phyloP scores from a whole-genome alignment of 495 filamentous ascomycete species.

The Apiosordaria backusii region DNA sequence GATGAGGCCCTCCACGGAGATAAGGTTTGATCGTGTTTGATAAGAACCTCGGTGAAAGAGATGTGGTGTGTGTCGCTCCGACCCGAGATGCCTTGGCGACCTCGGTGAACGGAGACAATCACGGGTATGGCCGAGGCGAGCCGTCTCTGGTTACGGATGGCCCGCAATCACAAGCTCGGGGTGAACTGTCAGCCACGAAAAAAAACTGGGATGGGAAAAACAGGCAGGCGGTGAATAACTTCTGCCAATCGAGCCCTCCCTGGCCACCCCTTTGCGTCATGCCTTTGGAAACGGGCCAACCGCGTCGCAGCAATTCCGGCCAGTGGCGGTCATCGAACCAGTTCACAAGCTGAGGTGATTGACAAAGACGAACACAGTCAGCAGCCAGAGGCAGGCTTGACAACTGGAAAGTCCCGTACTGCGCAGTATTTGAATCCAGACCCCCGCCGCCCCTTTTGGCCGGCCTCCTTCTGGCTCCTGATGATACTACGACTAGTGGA shows the following conservation, averaged over 20 bases:
- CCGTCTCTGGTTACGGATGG: neutral
- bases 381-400: neutral
- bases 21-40: neutral
- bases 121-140: constrained; percentile 18
- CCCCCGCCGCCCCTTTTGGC: neutral
- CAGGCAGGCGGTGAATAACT: constrained; percentile 24
- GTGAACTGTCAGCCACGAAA: neutral
- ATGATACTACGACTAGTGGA: constrained; percentile 8
- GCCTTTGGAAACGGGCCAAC: constrained; percentile 19
- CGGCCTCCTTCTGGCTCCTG: neutral
- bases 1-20: neutral
- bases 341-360: constrained; percentile 6
- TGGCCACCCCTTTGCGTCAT: constrained; percentile 24
- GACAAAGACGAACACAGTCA: constrained; percentile 8
- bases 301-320: constrained; percentile 13
- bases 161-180: constrained; percentile 20
- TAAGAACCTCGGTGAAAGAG: neutral
- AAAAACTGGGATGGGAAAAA: constrained; percentile 2
- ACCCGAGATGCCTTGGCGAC: constrained; percentile 2
- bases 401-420: neutral
- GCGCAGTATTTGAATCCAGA: neutral
- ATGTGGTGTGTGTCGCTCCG: neutral
- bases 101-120: constrained; percentile 16
- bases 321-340: neutral
- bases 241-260: constrained; percentile 16